These are phyloP conservation scores for Digitaria exilis DNA, from an alignment of 202 grass and related monocot genomes.

Conservation along the genomic window DNA sequence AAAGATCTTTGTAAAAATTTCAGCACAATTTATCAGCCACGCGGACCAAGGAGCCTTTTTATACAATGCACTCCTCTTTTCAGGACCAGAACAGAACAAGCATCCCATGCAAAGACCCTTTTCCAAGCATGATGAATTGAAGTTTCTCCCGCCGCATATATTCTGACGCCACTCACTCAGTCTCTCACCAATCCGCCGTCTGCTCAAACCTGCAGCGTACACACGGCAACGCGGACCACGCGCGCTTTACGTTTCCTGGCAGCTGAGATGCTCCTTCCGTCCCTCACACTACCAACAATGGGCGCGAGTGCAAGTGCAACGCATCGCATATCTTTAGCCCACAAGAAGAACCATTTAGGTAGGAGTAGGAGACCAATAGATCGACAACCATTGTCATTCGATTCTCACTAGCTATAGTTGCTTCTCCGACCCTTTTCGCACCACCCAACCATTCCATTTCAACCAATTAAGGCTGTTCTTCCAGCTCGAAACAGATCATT, in stretches of 20 bases:
- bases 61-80: not conserved
- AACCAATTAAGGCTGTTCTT: not conserved
- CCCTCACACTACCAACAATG: not conserved
- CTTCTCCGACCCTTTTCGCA: not conserved
- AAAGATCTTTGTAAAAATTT: not conserved
- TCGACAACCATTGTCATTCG: not conserved
- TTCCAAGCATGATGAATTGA: conserved; percentile 28
- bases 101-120: conserved; percentile 23
- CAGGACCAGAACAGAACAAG: not conserved
- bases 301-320: not conserved
- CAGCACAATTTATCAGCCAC: not conserved
- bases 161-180: conserved; percentile 22
- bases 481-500: not conserved
- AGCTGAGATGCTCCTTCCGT: conserved; percentile 3
- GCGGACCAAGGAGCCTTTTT: not conserved
- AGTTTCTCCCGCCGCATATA: conserved; percentile 38
- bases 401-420: not conserved
- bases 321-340: not conserved
- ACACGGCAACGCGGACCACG: not conserved
- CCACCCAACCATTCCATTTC: not conserved
- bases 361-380: not conserved
- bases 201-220: not conserved
- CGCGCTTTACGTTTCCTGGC: conserved; percentile 20
- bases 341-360: not conserved
- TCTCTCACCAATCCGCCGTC: not conserved